Base-by-base conservation (phyloP, 225 moss, liverwort and hornwort genomes). In the Climacium dendroides region DNA sequence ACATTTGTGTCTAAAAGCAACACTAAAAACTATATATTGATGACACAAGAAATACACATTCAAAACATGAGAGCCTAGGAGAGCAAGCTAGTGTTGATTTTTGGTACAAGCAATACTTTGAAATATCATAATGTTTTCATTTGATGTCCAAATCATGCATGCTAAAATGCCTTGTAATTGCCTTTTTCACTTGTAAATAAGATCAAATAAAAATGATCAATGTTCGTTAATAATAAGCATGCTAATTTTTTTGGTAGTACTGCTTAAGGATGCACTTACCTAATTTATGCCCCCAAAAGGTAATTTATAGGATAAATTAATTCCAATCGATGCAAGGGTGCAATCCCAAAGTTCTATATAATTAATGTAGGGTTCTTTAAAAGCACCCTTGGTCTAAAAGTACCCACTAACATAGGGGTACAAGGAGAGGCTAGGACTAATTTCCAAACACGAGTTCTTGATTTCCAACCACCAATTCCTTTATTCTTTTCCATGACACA, bases 141-240 rank as follows among this genome's bases (percentile, higher is more conserved):
- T 0, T 1, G 4, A 12, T 19, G 6, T 11, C 47, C 12, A 48
- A 7, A 32, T 48, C 3, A 7, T 19, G 32, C 30, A 32, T 1
- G 2, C 10, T 47, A 2, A 73, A 47, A 1, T 29, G 18, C 1
- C 4, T 15, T 3, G 5, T 1, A 43, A 71, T 43, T 1, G 1
- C 15, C 43, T 43, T 26, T 71, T 26, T 71, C 1, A 5, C 3
- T 15, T n/a, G 25, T 15, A 41, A 41, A 26, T 71, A 43, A 5
- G 43, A 71, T 41, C 1, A 28, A 71, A 43, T 28, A 15, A 43
- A 70, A 43, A 3, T 2, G 2, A 28, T 28, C 6, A 28, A 26
- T 43, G 71, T 15, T 43, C 16, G 16, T 71, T 6, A 45, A n/a
- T n/a, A n/a, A n/a, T n/a, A n/a, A n/a, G n/a, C n/a, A n/a, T n/a